Conservation (phyloP, 2,329 filamentous ascomycete genomes). For the Fusarium xyrophilum region DNA sequence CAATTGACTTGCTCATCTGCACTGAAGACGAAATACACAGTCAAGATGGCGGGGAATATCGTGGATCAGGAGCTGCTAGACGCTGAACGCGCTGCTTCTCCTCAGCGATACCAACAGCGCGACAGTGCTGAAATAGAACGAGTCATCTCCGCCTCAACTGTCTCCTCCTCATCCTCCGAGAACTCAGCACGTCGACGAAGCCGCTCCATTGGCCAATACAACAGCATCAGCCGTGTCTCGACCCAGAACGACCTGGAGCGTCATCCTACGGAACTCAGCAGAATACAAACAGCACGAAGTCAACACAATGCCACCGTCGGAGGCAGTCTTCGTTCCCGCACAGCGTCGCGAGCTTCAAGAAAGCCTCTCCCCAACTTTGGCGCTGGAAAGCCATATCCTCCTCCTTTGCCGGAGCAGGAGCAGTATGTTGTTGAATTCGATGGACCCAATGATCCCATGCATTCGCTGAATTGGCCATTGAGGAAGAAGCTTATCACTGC, state of each 20-base stretch:
- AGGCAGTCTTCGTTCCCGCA: slow-evolving; percentile 47
- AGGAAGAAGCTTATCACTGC: slow-evolving; percentile 77
- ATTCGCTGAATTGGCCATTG: slow-evolving; percentile 86
- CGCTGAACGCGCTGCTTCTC: slow-evolving; percentile 63
- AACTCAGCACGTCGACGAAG: slow-evolving; percentile 25
- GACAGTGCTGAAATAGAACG: slow-evolving; percentile 65
- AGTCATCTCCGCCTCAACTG: slow-evolving; percentile 59
- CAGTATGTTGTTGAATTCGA: slow-evolving; percentile 87
- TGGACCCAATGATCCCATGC: slow-evolving; percentile 80
- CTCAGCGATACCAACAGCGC: slow-evolving; percentile 48
- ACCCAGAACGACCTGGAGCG: slow-evolving; percentile 73
- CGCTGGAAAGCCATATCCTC: slow-evolving; percentile 76
- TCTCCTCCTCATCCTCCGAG: slow-evolving; percentile 58
- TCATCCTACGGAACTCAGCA: slow-evolving; percentile 71
- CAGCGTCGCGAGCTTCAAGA: slow-evolving; percentile 55
- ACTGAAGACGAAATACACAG: neutral
- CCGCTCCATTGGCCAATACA: slow-evolving; percentile 41
- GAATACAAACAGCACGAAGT: slow-evolving; percentile 73
- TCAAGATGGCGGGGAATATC: slow-evolving; percentile 55
- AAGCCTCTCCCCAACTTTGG: slow-evolving; percentile 74
- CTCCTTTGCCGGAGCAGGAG: slow-evolving; percentile 71
- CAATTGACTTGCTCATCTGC: neutral
- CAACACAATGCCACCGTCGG: slow-evolving; percentile 80
- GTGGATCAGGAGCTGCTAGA: slow-evolving; percentile 61
- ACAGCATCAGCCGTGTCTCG: slow-evolving; percentile 65